A percentile compares a stretch with the other conserved stretches of the same genome.
These are phyloP conservation scores for Suillus brevipes DNA, from an alignment of 768 basidiomycete species.

Conservation along the genomic window DNA sequence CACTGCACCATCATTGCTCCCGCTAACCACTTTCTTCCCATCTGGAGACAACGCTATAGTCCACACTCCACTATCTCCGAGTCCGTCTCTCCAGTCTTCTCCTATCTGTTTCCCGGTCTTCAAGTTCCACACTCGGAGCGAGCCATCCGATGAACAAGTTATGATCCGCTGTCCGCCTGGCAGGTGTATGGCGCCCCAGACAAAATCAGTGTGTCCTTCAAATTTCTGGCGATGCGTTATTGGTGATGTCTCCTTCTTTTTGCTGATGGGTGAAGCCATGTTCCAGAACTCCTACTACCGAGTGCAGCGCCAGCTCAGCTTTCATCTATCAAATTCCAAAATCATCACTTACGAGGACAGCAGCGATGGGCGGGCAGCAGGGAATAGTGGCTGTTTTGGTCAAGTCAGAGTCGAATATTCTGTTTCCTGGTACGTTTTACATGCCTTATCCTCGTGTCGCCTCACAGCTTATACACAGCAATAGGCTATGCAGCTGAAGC, in stretches of 20 bases:
- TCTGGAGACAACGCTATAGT: background rate
- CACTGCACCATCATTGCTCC: background rate
- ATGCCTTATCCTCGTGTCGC: background rate
- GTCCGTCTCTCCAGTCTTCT: background rate
- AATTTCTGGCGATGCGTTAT: background rate
- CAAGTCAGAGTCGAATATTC: background rate
- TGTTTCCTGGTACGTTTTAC: background rate
- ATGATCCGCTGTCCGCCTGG: background rate
- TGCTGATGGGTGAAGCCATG: background rate
- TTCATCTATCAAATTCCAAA: background rate
- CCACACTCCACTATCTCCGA: background rate
- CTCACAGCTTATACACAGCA: background rate
- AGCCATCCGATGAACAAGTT: background rate
- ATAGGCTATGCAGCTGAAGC: background rate
- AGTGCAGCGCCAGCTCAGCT: background rate
- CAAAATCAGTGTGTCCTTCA: background rate
- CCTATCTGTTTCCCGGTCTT: background rate
- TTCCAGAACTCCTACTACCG: background rate
- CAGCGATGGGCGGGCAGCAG: background rate
- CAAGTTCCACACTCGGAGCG: background rate
- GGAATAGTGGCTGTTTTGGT: background rate
- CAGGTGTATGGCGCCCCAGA: background rate
- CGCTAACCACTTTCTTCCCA: background rate
- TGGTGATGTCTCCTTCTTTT: background rate
- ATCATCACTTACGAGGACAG: background rate